These are phyloP conservation scores for Sextonia rubra DNA, from an alignment of 164 flowering plant genomes.

Conservation along the genomic window DNA sequence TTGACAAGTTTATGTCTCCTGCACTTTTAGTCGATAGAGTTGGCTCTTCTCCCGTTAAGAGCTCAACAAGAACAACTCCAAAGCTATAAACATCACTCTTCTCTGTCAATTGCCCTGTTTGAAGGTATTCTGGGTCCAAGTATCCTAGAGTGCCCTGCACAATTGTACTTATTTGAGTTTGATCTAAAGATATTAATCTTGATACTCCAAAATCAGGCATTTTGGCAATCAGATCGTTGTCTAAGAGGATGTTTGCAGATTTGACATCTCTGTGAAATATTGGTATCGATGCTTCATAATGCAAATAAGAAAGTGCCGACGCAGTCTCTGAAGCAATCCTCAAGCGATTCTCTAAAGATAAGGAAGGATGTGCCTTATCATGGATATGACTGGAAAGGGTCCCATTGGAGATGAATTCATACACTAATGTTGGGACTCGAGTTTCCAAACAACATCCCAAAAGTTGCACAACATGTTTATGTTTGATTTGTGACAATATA, in stretches of 20 bases:
- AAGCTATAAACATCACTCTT: conserved; percentile 18
- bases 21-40: neutral
- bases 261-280: conserved; percentile 12
- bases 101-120: no score
- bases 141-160: conserved; percentile 8
- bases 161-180: neutral
- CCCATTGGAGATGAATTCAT: no score
- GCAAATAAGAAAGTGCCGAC: no score
- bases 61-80: conserved; percentile 13
- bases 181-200: neutral
- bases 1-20: neutral
- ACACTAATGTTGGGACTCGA: no score
- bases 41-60: conserved; percentile 7
- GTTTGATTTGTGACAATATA: no score
- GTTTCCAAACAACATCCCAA: no score
- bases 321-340: no score
- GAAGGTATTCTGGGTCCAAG: conserved; percentile 13
- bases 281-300: conserved; percentile 11
- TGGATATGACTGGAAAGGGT: no score
- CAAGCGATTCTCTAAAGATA: no score
- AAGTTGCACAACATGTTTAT: no score
- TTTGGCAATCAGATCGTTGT: conserved; percentile 8
- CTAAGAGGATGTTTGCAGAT: conserved; percentile 8
- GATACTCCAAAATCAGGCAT: conserved; percentile 10
- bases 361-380: no score